A percentile compares a stretch with the other conserved stretches of the same genome.
These are phyloP conservation scores for Phytopythium sindhum DNA, from an alignment of 352 stramenopile species.

Conservation along the genomic window DNA sequence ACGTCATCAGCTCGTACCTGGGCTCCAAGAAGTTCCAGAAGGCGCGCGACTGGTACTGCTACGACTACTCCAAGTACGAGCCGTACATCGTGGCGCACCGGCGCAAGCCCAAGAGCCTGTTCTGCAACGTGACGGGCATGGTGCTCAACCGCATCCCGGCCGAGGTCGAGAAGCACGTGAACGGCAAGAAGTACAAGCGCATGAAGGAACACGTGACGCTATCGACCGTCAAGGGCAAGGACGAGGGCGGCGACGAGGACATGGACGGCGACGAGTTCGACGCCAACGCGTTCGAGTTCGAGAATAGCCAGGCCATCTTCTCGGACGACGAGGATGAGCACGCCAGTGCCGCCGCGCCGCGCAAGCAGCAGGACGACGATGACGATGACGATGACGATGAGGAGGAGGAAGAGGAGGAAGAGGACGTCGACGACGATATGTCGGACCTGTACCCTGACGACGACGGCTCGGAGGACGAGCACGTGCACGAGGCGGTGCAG, in stretches of 20 bases:
- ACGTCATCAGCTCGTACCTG: constrained; percentile 63
- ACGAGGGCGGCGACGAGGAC: constrained; percentile 27
- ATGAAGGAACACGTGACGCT: constrained; percentile 75
- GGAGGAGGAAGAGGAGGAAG: constrained; percentile 17
- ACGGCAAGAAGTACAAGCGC: constrained; percentile 83
- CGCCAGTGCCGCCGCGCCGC: constrained; percentile 4
- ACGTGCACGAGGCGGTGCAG: constrained; percentile 36
- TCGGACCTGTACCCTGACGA: constrained; percentile 60
- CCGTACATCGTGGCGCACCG: constrained; percentile 88
- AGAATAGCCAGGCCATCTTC: constrained; percentile 70
- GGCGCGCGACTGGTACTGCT: constrained; percentile 84
- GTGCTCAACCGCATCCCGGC: constrained; percentile 87
- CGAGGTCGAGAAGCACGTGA: constrained; percentile 88
- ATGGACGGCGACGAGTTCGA: constrained; percentile 49
- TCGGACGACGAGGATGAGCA: constrained; percentile 64
- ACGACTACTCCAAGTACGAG: constrained; percentile 90
- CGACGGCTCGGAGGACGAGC: constrained; percentile 36
- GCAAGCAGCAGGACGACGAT: constrained; percentile 13
- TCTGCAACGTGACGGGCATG: constrained; percentile 82
- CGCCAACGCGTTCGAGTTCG: constrained; percentile 79
- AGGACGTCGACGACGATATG: constrained; percentile 46
- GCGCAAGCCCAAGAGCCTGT: constrained; percentile 80
- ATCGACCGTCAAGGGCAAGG: constrained; percentile 21
- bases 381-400: constrained; percentile 19
- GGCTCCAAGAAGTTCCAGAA: constrained; percentile 82